These are phyloP conservation scores for Protomyces lactucae-debilis DNA, from an alignment of 1,139 yeast genomes.

Conservation along the genomic window DNA sequence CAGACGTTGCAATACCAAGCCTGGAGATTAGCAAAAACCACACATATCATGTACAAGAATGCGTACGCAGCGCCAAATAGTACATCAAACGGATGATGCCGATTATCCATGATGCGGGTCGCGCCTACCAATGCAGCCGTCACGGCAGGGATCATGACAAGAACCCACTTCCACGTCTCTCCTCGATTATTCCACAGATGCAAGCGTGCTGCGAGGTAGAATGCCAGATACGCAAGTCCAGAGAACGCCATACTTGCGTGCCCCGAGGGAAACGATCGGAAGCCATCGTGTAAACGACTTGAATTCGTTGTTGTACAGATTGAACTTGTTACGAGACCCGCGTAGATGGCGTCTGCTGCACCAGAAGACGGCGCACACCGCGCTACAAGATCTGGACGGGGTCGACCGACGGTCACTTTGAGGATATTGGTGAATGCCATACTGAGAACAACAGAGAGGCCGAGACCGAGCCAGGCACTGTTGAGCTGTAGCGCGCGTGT, in stretches of 20 bases:
- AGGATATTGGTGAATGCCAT: conserved; percentile 58
- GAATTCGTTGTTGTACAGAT: conserved; percentile 44
- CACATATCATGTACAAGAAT: neutral
- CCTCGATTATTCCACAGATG: conserved; percentile 44
- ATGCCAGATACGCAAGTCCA: conserved; percentile 58
- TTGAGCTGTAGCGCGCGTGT: conserved; percentile 38
- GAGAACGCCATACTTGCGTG: conserved; percentile 49
- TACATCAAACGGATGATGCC: conserved; percentile 24
- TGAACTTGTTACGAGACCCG: conserved; percentile 30
- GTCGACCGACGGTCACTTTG: conserved; percentile 69
- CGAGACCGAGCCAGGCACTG: conserved; percentile 52
- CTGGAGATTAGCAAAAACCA: neutral
- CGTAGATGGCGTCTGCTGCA: conserved; percentile 4
- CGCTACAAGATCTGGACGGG: conserved; percentile 71
- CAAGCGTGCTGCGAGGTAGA: conserved; percentile 64
- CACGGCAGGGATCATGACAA: conserved; percentile 46
- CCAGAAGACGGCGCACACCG: conserved; percentile 54
- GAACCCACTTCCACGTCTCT: conserved; percentile 54
- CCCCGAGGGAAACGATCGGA: conserved; percentile 71
- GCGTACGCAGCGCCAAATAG: conserved; percentile 15
- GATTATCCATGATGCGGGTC: conserved; percentile 53
- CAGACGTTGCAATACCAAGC: neutral
- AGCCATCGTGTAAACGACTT: conserved; percentile 55
- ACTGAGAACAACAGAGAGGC: conserved; percentile 49
- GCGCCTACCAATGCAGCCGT: conserved; percentile 64